A percentile compares a stretch with the other conserved stretches of the same genome.
These are phyloP conservation scores for Fusarium tuaranense DNA, from an alignment of 2,329 filamentous ascomycete species.

Conservation along the genomic window DNA sequence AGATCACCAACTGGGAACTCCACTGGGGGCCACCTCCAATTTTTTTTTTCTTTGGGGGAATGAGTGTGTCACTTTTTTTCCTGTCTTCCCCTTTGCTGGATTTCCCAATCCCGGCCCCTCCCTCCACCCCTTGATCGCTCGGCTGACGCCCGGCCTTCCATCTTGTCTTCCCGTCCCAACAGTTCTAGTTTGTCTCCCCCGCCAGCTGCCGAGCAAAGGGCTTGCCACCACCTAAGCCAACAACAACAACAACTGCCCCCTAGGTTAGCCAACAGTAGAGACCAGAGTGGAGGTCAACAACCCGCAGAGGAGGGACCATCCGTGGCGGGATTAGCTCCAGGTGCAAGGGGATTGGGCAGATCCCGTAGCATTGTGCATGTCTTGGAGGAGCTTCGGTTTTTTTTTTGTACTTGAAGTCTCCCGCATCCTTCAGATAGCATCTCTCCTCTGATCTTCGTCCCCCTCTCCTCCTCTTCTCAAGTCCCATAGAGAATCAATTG, in stretches of 20 bases:
- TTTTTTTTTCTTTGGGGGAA: constrained; percentile 43
- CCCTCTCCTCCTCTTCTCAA: constrained; percentile 10
- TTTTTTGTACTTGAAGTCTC: constrained; percentile 40
- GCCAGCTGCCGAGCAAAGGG: constrained; percentile 40
- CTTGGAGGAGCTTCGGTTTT: constrained; percentile 26
- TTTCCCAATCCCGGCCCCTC: not conserved
- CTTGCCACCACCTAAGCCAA: constrained; percentile 34
- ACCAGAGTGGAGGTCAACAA: constrained; percentile 36
- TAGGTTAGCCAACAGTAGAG: constrained; percentile 33
- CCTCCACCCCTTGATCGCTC: constrained; percentile 21
- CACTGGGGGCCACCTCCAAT: not conserved
- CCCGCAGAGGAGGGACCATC: constrained; percentile 27
- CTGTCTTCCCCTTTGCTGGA: not conserved
- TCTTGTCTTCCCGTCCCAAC: constrained; percentile 41
- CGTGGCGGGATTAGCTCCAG: constrained; percentile 15
- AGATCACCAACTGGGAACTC: constrained; percentile 11
- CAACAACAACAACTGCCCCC: not conserved
- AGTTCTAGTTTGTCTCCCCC: constrained; percentile 44
- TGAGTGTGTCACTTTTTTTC: not conserved
- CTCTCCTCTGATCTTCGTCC: constrained; percentile 5
- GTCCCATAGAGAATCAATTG: constrained; percentile 6
- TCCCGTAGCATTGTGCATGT: constrained; percentile 37
- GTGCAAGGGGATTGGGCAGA: constrained; percentile 35
- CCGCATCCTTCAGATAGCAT: constrained; percentile 31
- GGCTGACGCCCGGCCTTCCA: constrained; percentile 31